Evolutionary conservation across 2,329 filamentous ascomycete genomes (phyloP).

Genomic region (Magnaporthiopsis incrustans): DNA sequence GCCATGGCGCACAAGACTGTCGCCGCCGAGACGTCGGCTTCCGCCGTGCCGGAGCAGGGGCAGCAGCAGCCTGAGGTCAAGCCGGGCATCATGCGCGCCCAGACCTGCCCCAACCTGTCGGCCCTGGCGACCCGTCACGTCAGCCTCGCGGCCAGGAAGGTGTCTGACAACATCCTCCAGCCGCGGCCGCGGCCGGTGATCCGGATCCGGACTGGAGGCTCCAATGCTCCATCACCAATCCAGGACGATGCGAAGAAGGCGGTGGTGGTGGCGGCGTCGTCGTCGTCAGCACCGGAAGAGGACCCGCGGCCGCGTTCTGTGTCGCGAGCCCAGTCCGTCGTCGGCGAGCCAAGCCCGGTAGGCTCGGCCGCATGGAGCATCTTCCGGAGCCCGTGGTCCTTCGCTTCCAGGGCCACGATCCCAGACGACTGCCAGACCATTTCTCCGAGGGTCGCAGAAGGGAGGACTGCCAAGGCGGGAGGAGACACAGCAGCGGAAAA

Average conservation of each 20-base stretch:
- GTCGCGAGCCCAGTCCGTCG: no score
- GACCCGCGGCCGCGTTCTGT: no score
- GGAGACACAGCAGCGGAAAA: background rate
- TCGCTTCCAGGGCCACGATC: background rate
- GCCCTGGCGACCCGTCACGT: background rate
- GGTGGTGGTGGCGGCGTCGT: no score
- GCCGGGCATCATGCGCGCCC: background rate
- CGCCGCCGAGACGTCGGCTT: background rate
- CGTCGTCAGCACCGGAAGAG: no score
- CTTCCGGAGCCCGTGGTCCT: slow-evolving; percentile 3
- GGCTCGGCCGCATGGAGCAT: background rate
- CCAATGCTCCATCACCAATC: background rate
- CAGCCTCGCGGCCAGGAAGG: background rate
- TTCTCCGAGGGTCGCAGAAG: no score
- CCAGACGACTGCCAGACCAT: background rate
- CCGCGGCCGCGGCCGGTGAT: no score
- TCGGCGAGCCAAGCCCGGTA: background rate
- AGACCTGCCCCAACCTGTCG: slow-evolving; percentile 4
- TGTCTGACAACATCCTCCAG: background rate
- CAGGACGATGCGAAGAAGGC: no score
- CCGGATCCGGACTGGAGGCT: no score
- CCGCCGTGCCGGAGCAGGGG: no score
- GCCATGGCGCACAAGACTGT: background rate
- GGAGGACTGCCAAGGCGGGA: no score
- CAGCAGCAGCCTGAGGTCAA: background rate